Conservation (phyloP, 306 rosid genomes). For the Cucurbita pepo region DNA sequence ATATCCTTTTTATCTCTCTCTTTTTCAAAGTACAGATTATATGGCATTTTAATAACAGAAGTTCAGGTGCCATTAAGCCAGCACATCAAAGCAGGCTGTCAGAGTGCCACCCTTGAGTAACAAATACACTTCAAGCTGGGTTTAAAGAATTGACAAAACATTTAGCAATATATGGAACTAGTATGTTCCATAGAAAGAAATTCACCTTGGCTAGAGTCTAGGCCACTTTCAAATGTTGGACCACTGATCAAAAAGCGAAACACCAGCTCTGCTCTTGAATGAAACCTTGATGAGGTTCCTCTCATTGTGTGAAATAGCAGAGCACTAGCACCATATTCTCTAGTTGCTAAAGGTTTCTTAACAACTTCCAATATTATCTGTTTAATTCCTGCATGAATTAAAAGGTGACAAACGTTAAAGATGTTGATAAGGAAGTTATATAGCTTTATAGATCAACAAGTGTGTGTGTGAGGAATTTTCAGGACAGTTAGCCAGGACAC, state of each 20-base stretch:
- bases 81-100: background rate
- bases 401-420: background rate
- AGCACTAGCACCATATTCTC: constrained; percentile 43
- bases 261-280: constrained; percentile 72
- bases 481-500: background rate
- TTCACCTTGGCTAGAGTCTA: constrained; percentile 36
- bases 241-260: constrained; percentile 37
- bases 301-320: constrained; percentile 50
- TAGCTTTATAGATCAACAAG: background rate
- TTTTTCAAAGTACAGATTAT: background rate
- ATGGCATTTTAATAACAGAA: background rate
- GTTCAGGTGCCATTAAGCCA: background rate
- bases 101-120: background rate
- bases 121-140: background rate
- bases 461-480: background rate
- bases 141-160: background rate
- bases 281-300: constrained; percentile 68
- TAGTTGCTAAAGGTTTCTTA: constrained; percentile 37
- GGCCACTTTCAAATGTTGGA: constrained; percentile 24
- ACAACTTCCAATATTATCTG: constrained; percentile 39
- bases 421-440: background rate
- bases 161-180: background rate
- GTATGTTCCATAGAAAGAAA: constrained; percentile 2
- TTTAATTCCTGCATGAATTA: constrained; percentile 18
- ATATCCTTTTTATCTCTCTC: background rate